Evolutionary conservation across 2,329 filamentous ascomycete species (phyloP).

Genomic region (Botrytis aclada): DNA sequence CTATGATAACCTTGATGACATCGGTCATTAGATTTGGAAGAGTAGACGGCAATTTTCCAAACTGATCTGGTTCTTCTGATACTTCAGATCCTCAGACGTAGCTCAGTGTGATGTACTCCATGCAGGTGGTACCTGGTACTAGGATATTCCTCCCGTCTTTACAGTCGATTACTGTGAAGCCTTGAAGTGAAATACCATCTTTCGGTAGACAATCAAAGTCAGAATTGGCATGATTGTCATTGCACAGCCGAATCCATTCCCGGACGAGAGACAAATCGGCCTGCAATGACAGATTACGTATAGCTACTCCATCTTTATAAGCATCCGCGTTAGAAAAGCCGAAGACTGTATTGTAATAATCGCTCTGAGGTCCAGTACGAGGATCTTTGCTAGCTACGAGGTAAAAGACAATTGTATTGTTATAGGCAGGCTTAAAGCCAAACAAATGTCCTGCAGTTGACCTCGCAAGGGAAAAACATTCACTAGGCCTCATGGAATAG

Average conservation of each 20-base stretch:
- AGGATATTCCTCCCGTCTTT: not conserved
- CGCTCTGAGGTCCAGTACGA: accelerated
- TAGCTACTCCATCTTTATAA: not conserved
- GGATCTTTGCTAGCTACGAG: not conserved
- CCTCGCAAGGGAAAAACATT: not conserved
- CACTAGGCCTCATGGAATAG: accelerated
- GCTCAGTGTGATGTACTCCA: not conserved
- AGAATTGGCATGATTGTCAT: not conserved
- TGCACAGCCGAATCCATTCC: not conserved
- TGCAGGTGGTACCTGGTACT: not conserved
- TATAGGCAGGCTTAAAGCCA: accelerated
- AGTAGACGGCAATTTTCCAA: not conserved
- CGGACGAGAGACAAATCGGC: not conserved
- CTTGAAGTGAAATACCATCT: not conserved
- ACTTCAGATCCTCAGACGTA: not conserved
- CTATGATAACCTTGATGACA: not conserved
- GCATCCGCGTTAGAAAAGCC: not conserved
- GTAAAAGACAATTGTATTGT: accelerated
- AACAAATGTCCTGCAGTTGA: not conserved
- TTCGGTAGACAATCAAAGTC: not conserved
- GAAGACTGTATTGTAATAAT: accelerated
- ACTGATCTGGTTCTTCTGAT: not conserved
- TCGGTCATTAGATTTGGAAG: not conserved
- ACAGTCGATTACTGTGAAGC: not conserved
- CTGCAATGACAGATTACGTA: accelerated